A percentile compares a stretch with the other conserved stretches of the same genome.
Conservation (phyloP, 208 protist genomes). For the Acanthamoeba triangularis region DNA sequence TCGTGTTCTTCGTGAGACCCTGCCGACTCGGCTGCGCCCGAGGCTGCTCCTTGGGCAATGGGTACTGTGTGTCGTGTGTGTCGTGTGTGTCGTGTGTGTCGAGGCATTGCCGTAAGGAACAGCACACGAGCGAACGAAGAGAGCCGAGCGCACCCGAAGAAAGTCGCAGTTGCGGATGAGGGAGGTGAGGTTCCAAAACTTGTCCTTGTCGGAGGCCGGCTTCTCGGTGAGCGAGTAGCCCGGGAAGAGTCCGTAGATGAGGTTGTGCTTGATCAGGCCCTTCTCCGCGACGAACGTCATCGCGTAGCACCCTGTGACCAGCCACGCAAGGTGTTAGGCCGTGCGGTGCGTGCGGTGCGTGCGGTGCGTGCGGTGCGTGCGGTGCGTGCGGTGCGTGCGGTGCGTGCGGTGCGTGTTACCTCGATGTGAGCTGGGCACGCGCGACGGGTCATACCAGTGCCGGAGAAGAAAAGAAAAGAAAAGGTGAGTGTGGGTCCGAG, state of each 20-base stretch:
- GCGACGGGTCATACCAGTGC: background rate
- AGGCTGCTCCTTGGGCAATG: background rate
- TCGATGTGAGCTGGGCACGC: background rate
- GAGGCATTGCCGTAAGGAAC: background rate
- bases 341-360: background rate
- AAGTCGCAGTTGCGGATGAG: conserved; percentile 55
- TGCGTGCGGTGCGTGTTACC: background rate
- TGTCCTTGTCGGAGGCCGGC: conserved; percentile 10
- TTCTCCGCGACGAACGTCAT: conserved; percentile 30
- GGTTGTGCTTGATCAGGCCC: conserved; percentile 17
- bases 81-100: background rate
- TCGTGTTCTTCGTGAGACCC: background rate
- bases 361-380: background rate
- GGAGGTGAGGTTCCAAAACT: conserved; percentile 46
- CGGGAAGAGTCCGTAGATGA: conserved; percentile 20
- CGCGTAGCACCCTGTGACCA: conserved; percentile 22
- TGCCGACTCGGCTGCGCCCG: background rate
- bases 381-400: background rate
- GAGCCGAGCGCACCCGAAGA: background rate
- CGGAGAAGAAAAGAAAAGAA: background rate
- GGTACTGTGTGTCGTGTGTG: background rate
- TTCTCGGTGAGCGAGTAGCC: conserved; percentile 24
- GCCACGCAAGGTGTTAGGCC: background rate
- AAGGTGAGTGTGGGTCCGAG: background rate
- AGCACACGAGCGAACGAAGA: background rate